Evolutionary conservation across 768 basidiomycete species (phyloP).

Genomic region (Leccinellum rugosiceps): DNA sequence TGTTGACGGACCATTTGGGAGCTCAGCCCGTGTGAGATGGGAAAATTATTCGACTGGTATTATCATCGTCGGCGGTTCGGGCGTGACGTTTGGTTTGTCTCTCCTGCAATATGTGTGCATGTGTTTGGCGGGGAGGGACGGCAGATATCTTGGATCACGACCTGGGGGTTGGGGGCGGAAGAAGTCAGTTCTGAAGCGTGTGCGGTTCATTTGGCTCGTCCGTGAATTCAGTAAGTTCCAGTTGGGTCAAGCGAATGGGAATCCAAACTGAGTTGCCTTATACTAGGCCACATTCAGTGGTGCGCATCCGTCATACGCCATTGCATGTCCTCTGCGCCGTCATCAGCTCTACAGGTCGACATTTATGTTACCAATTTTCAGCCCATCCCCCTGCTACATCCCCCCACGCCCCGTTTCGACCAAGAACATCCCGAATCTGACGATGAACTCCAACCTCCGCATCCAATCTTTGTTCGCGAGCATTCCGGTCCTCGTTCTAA

Average conservation of each 20-base stretch:
- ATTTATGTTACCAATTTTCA: conserved; percentile 70
- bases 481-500: conserved; percentile 5
- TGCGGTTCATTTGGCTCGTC: conserved; percentile 75
- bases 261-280: not conserved
- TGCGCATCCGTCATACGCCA: conserved; percentile 62
- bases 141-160: conserved; percentile 44
- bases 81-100: conserved; percentile 68
- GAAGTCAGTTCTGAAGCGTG: conserved; percentile 44
- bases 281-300: conserved; percentile 71
- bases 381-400: conserved; percentile 17
- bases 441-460: conserved; percentile 37
- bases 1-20: conserved; percentile 72
- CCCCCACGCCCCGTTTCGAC: conserved; percentile 1
- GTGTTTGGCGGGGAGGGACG: conserved; percentile 55
- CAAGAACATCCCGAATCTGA: not conserved
- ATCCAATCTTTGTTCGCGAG: conserved; percentile 26
- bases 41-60: conserved; percentile 54
- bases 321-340: conserved; percentile 54
- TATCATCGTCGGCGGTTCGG: conserved; percentile 70
- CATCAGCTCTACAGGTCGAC: conserved; percentile 54
- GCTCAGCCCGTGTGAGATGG: conserved; percentile 58
- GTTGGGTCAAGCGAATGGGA: not conserved
- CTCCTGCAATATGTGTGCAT: conserved; percentile 63
- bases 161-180: conserved; percentile 42
- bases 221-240: conserved; percentile 64